A percentile compares a stretch with the other conserved stretches of the same genome.
Conservation (phyloP, 306 rosid genomes). For the Pterocarpus macrocarpus region DNA sequence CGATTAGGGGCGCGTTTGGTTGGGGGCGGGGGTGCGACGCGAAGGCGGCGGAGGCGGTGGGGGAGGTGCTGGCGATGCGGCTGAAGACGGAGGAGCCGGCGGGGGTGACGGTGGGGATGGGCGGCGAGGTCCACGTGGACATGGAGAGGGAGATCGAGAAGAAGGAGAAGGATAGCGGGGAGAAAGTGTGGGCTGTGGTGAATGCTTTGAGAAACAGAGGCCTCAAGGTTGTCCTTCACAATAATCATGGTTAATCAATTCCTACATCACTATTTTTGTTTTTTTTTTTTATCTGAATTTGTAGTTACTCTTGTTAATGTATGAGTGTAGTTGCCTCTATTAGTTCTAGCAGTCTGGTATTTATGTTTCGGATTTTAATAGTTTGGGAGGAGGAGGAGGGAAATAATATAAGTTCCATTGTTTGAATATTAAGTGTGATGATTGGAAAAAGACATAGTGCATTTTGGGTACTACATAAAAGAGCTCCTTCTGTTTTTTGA, state of each 20-base stretch:
- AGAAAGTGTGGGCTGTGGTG: constrained; percentile 48
- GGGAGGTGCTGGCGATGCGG: constrained; percentile 63
- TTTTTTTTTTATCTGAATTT: neutral
- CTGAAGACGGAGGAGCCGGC: constrained; percentile 58
- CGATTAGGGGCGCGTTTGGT: constrained; percentile 48
- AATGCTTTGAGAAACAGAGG: constrained; percentile 57
- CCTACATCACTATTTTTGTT: neutral
- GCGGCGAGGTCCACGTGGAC: constrained; percentile 55
- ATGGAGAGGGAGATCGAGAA: constrained; percentile 62
- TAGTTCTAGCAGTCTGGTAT: too few relatives aligned
- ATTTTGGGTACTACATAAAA: too few relatives aligned
- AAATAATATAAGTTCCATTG: too few relatives aligned
- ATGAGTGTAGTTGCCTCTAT: too few relatives aligned
- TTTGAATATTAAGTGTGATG: too few relatives aligned
- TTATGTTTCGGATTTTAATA: too few relatives aligned
- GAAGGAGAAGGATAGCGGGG: constrained; percentile 41
- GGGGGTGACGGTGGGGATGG: constrained; percentile 38
- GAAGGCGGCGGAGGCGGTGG: constrained; percentile 47
- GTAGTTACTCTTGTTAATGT: neutral
- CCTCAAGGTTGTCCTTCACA: constrained; percentile 27
- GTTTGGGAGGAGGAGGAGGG: too few relatives aligned
- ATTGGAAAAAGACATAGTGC: too few relatives aligned
- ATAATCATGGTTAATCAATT: constrained; percentile 17
- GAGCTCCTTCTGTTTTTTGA: too few relatives aligned
- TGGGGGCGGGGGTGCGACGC: constrained; percentile 47